Evolutionary conservation across 2,329 filamentous ascomycete genomes (phyloP).

Genomic region (Microsporum audouinii): DNA sequence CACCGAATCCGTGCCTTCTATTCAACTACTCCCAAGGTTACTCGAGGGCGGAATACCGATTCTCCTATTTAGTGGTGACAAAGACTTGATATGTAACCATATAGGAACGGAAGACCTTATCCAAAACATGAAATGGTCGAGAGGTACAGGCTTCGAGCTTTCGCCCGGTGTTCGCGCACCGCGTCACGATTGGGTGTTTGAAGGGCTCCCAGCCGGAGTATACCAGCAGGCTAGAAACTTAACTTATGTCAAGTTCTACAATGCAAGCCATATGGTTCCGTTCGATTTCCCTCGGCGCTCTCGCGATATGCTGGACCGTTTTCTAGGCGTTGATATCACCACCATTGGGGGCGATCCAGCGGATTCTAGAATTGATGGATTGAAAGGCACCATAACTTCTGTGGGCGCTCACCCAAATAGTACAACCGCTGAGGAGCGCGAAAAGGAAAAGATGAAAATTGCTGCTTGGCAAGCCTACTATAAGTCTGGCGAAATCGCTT

Average conservation of each 20-base stretch:
- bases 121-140: slow-evolving; percentile 82
- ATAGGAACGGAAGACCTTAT: slow-evolving; percentile 87
- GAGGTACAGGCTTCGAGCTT: slow-evolving; percentile 79
- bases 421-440: slow-evolving; percentile 54
- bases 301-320: slow-evolving; percentile 93
- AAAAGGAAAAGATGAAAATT: slow-evolving; percentile 63
- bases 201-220: slow-evolving; percentile 74
- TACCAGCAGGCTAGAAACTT: slow-evolving; percentile 93
- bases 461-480: slow-evolving; percentile 85
- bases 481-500: slow-evolving; percentile 72
- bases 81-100: slow-evolving; percentile 96
- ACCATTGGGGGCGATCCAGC: slow-evolving; percentile 70
- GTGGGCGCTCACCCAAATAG: slow-evolving; percentile 63
- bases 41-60: slow-evolving; percentile 62
- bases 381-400: slow-evolving; percentile 65
- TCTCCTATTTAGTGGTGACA: slow-evolving; percentile 81
- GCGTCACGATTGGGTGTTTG: slow-evolving; percentile 88
- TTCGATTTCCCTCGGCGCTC: slow-evolving; percentile 80
- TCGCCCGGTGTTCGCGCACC: slow-evolving; percentile 81
- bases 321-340: slow-evolving; percentile 85
- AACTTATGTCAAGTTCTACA: slow-evolving; percentile 91
- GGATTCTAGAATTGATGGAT: slow-evolving; percentile 73
- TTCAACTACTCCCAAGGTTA: slow-evolving; percentile 64
- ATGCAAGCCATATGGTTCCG: slow-evolving; percentile 95
- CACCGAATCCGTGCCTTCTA: slow-evolving; percentile 58